These are phyloP conservation scores for Suhomyces kunorum DNA, from an alignment of 1,139 yeast genomes.

Conservation along the genomic window DNA sequence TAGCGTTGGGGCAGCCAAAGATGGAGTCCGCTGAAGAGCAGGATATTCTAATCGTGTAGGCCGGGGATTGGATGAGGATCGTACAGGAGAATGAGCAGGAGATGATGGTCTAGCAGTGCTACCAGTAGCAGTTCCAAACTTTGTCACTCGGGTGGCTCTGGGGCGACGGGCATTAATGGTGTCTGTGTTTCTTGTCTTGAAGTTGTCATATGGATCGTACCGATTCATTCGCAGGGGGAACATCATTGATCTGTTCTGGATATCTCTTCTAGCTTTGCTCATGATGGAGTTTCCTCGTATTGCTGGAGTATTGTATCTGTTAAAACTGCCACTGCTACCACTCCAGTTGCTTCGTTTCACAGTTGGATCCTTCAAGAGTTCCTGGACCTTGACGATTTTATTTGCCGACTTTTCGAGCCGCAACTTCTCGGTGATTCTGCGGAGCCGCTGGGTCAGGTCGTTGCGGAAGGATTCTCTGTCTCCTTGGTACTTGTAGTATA, in stretches of 20 bases:
- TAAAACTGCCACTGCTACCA: slow-evolving; percentile 14
- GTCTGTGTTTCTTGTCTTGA: slow-evolving; percentile 13
- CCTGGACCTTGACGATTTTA: slow-evolving; percentile 44
- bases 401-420: slow-evolving; percentile 48
- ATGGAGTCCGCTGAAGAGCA: background rate
- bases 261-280: slow-evolving; percentile 38
- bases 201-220: slow-evolving; percentile 32
- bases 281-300: slow-evolving; percentile 30
- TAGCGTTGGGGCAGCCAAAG: background rate
- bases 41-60: too few relatives aligned
- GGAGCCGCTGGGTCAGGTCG: slow-evolving; percentile 50
- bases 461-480: slow-evolving; percentile 51
- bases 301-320: slow-evolving; percentile 8
- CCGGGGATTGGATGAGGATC: too few relatives aligned
- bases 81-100: background rate
- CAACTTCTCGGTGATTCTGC: slow-evolving; percentile 45
- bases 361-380: slow-evolving; percentile 42
- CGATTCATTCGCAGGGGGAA: slow-evolving; percentile 23
- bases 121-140: slow-evolving; percentile 4
- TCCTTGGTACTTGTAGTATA: slow-evolving; percentile 44
- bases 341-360: slow-evolving; percentile 25
- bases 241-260: slow-evolving; percentile 36
- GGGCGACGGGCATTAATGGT: slow-evolving; percentile 10
- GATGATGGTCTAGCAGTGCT: background rate
- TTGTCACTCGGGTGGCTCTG: background rate